phyloP scores from a whole-genome alignment of 257 asterid genomes.

The Ehretia macrophylla region DNA sequence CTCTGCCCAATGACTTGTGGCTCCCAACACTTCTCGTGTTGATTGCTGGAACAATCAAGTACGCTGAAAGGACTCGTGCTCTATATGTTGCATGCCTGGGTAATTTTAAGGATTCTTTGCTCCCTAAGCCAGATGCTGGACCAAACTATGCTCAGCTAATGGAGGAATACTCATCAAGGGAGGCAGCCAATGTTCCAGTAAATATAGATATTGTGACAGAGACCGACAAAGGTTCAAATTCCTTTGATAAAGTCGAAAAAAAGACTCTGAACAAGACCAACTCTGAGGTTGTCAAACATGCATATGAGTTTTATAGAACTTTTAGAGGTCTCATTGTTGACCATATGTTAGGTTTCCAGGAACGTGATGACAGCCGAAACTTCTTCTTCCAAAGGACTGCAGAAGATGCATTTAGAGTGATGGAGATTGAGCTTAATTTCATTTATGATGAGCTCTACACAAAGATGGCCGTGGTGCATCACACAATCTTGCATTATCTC shows the following conservation, averaged over 20 bases:
- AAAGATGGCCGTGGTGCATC: constrained; percentile 6
- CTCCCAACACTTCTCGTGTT: constrained; percentile 30
- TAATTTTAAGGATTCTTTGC: too few relatives aligned
- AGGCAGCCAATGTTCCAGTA: too few relatives aligned
- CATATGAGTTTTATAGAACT: constrained; percentile 16
- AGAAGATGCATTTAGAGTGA: constrained; percentile 19
- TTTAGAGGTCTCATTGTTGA: constrained; percentile 29
- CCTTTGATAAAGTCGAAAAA: too few relatives aligned
- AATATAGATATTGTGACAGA: too few relatives aligned
- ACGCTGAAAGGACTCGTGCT: too few relatives aligned
- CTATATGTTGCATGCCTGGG: too few relatives aligned
- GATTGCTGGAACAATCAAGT: constrained; percentile 17
- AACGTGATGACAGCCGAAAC: constrained; percentile 10
- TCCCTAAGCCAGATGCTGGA: too few relatives aligned
- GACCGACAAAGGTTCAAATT: background rate
- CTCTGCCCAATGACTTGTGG: too few relatives aligned
- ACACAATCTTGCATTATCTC: background rate
- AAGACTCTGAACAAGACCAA: too few relatives aligned
- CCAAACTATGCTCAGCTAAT: too few relatives aligned
- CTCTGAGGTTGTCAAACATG: constrained; percentile 5
- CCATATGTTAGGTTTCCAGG: constrained; percentile 35
- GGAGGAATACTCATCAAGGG: too few relatives aligned
- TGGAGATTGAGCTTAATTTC: constrained; percentile 31
- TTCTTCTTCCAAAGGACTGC: background rate
- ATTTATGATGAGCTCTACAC: constrained; percentile 23